Evolutionary conservation across 768 basidiomycete genomes (phyloP).

Genomic region (Cystobasidium onofrii): DNA sequence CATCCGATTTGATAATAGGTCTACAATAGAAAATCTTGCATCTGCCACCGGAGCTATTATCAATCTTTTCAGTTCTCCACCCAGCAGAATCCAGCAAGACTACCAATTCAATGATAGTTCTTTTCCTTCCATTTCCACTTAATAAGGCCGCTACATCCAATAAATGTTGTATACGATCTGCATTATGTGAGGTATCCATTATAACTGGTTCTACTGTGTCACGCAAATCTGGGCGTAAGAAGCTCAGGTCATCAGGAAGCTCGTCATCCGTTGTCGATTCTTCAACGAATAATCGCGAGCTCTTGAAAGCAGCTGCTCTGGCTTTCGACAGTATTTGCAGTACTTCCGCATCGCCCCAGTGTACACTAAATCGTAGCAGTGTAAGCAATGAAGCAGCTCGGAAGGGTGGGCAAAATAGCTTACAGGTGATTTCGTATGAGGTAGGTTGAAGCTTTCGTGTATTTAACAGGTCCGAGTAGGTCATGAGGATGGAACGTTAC

Average conservation of each 20-base stretch:
- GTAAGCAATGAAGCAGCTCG: too few species aligned
- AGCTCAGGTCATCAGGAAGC: constrained; percentile 10
- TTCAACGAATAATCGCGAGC: constrained; percentile 26
- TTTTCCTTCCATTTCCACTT: constrained; percentile 27
- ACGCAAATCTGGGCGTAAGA: neutral
- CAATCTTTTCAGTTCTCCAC: constrained; percentile 23
- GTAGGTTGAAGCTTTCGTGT: constrained; percentile 15
- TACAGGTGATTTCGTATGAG: constrained; percentile 27
- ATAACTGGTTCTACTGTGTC: constrained; percentile 17
- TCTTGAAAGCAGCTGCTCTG: constrained; percentile 8
- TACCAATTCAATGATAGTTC: constrained; percentile 27
- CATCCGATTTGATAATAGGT: constrained; percentile 9
- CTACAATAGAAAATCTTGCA: constrained; percentile 30
- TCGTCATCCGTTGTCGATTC: constrained; percentile 30
- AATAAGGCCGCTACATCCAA: constrained; percentile 20
- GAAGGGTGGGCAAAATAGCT: neutral
- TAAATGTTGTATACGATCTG: constrained; percentile 27
- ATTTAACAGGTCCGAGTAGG: constrained; percentile 22
- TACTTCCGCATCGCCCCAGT: constrained; percentile 25
- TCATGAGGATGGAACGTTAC: constrained; percentile 28
- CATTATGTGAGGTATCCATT: constrained; percentile 27
- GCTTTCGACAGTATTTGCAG: constrained; percentile 17
- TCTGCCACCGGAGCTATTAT: constrained; percentile 15
- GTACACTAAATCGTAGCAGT: constrained; percentile 14
- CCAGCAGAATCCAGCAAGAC: constrained; percentile 22